These are phyloP conservation scores for Fusarium pseudograminearum DNA, from an alignment of 2,329 filamentous ascomycete species.

Conservation along the genomic window DNA sequence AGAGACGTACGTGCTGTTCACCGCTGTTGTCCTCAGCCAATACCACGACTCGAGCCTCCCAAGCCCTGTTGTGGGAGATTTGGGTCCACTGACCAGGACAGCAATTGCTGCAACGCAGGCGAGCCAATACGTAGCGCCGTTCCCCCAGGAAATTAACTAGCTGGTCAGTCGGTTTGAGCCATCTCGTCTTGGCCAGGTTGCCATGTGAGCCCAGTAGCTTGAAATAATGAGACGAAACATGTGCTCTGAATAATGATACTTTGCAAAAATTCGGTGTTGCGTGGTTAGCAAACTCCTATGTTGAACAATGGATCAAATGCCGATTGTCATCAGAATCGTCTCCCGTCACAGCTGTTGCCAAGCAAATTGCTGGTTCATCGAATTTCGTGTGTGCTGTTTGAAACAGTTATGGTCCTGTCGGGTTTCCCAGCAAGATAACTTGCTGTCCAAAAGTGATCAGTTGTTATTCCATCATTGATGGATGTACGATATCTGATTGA, in stretches of 20 bases:
- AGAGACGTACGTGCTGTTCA: constrained; percentile 39
- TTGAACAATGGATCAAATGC: not conserved
- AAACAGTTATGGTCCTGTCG: not conserved
- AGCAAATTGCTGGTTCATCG: not conserved
- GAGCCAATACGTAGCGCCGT: constrained; percentile 41
- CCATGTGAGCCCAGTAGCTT: constrained; percentile 38
- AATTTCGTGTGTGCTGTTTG: not conserved
- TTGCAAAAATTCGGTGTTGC: constrained; percentile 15
- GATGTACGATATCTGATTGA: not conserved
- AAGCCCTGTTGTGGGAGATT: constrained; percentile 44
- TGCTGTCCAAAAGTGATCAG: not conserved
- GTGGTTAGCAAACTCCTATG: constrained; percentile 3
- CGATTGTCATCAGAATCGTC: not conserved
- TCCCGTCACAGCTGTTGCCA: not conserved
- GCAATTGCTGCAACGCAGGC: constrained; percentile 32
- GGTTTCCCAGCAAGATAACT: not conserved
- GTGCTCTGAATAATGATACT: constrained; percentile 9
- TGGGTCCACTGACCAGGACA: constrained; percentile 40
- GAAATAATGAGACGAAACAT: constrained; percentile 34
- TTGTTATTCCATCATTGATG: not conserved
- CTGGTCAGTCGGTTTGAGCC: constrained; percentile 37
- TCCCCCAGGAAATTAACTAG: constrained; percentile 44
- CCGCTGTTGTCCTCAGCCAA: constrained; percentile 43
- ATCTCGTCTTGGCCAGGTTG: constrained; percentile 33
- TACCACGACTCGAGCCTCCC: constrained; percentile 37